These are phyloP conservation scores for Buddleja alternifolia DNA, from an alignment of 257 asterid species.

Conservation along the genomic window DNA sequence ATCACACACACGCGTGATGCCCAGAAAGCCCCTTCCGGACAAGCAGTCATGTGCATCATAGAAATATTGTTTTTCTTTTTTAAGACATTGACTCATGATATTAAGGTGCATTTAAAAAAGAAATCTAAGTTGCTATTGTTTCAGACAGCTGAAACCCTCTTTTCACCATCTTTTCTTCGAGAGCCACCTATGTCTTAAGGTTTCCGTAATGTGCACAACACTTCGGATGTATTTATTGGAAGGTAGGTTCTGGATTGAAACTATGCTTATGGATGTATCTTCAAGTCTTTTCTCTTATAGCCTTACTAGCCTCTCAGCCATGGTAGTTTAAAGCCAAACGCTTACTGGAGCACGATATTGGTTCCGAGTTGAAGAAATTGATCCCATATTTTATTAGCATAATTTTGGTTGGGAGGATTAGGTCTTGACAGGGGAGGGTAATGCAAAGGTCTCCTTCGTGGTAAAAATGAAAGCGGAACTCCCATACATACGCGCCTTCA, in stretches of 20 bases:
- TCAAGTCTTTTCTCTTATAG: too few species aligned
- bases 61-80: not conserved
- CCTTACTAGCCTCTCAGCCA: too few species aligned
- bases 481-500: too few species aligned
- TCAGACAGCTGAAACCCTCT: not conserved
- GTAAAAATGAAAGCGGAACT: too few species aligned
- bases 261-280: too few species aligned
- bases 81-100: not conserved
- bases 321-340: too few species aligned
- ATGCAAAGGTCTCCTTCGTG: too few species aligned
- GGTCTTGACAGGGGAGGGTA: too few species aligned
- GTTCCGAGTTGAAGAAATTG: too few species aligned
- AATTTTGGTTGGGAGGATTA: too few species aligned
- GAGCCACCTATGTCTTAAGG: not conserved
- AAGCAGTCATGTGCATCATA: not conserved
- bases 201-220: not conserved
- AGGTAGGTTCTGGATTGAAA: not conserved
- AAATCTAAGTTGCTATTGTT: not conserved
- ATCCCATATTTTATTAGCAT: too few species aligned
- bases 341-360: too few species aligned
- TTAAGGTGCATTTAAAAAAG: constrained; percentile 9
- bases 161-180: not conserved
- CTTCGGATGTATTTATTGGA: not conserved
- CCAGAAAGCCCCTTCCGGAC: not conserved
- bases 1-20: not conserved